Evolutionary conservation across 306 rosid genomes (phyloP), one percentile per base, ranked within the genome.

Genomic region (Gillenia trifoliata): DNA sequence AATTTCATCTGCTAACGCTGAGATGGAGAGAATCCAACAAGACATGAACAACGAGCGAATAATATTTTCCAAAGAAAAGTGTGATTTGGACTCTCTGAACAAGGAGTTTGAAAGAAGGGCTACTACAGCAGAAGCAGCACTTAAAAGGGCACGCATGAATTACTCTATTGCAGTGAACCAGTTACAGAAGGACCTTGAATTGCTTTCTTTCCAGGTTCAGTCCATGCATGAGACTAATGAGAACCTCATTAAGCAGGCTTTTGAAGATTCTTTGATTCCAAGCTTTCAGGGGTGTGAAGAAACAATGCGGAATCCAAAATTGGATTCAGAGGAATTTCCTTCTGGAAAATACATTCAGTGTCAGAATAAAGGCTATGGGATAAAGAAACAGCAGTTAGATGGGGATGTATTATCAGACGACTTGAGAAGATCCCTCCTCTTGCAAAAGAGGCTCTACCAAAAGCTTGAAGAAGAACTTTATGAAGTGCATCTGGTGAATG

Each of bases 111-210:
- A 95, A 80, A 92, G 83, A 83, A 90, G 99, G 83, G 96, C 96
- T 77, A 30, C 79, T 68, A 83, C 88, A 75, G 92, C 98, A 29
- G 98, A 95, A 86, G 90, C 95, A 63, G 90, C 98, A 52, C 93
- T 95, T 73, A 92, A 91, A 84, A 90, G 97, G 87, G 99, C 96
- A 65, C 91, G 93, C 79, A 80, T 92, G 87, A 95, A 95, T 84
- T 95, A 95, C 84, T 95, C 99, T 63, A 92, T 92, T 81, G 98
- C 99, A 10, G 97, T 90, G 68, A 88, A 87, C 75, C 98, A 95
- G 85, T 81, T 95, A 81, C 99, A 92, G 86, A 95, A 92, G 85
- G 98, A 95, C 92, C 99, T 95, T 6, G 93, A 92, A 72, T 68
- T 90, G 50, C 96, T 95, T 80, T 90, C 99, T 71, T 70, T 75